Base-by-base conservation (phyloP, 2,329 filamentous ascomycete genomes). In the Alternaria longipes region DNA sequence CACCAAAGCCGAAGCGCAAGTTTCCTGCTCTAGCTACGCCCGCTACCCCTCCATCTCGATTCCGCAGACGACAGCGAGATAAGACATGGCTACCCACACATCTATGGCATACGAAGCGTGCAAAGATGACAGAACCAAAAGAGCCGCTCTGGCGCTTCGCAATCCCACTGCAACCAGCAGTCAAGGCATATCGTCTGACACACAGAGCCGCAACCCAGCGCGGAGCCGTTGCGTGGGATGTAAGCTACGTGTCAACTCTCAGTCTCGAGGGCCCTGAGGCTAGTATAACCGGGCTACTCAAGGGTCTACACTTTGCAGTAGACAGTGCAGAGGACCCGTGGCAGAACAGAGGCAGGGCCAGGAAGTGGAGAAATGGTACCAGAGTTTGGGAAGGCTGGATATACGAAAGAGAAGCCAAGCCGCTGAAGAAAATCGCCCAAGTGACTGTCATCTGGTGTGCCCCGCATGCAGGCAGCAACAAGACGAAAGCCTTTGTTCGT, bases 71-170 rank as follows among this genome's bases (percentile, higher is more conserved):
- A 32, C 94, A 98, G 76, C 82, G 90, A 46, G 85, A 91, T 77
- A 98, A 98, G 82, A 93, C 91, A 3, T 97, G 94, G 93, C 83
- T 99, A 16, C 95, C 95, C 0, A 98, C 95, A 7, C 95, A 99
- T 78, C 81, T 96, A 66, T 99, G 91, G 86, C 94, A 97, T 79
- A 90, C 94, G 3, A 99, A 99, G 79, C 85, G 95, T 61, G 93
- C 95, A 22, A 91, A 87, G 62, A 96, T 99, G 91, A 93, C 93
- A 0, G 85, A 87, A 8, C 90, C 92, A 0, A 89, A 87, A 50
- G 85, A 90, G 45, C 90, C 92, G 3, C 80, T 95, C n/a, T 99
- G 95, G 95, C 87, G 93, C 41, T 97, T 97, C 78, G 88, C 92
- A 1, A 82, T 98, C 24, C 93, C 94, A 0, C 78, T 97, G 65